phyloP scores from a whole-genome alignment of 768 basidiomycete genomes.

The Dioszegia crocea region DNA sequence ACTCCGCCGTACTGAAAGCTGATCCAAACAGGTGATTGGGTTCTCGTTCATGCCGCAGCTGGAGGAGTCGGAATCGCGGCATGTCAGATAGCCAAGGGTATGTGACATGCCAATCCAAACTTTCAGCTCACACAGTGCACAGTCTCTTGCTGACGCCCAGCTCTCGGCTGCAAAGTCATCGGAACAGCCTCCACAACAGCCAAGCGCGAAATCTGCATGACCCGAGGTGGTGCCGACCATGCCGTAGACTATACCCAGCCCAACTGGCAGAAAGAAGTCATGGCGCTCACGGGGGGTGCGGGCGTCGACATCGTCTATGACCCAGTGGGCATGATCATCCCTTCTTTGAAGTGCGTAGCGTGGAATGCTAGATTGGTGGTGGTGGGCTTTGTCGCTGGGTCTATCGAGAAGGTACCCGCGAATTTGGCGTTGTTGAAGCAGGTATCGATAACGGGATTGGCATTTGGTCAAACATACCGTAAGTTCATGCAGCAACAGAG shows the following conservation, averaged over 20 bases:
- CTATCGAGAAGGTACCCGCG: conserved; percentile 82
- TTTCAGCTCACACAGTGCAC: not conserved
- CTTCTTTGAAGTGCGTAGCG: conserved; percentile 74
- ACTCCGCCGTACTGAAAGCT: too few relatives aligned
- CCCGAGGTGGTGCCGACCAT: conserved; percentile 75
- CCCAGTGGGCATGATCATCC: conserved; percentile 59
- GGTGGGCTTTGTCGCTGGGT: conserved; percentile 84
- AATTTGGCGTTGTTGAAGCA: conserved; percentile 76
- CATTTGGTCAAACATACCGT: conserved; percentile 80
- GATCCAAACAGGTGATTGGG: conserved; percentile 66
- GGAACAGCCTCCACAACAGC: conserved; percentile 64
- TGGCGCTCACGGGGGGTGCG: conserved; percentile 72
- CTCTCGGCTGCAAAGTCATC: conserved; percentile 86
- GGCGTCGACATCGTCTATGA: conserved; percentile 61
- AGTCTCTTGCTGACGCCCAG: conserved; percentile 50
- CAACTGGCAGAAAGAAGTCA: conserved; percentile 81
- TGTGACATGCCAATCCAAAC: conserved; percentile 1
- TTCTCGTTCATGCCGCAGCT: conserved; percentile 90
- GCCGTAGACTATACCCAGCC: conserved; percentile 69
- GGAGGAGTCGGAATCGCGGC: conserved; percentile 92
- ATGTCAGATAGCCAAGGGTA: conserved; percentile 88
- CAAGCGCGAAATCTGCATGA: conserved; percentile 75
- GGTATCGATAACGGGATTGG: conserved; percentile 73
- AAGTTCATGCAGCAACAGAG: conserved; percentile 39
- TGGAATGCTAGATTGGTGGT: conserved; percentile 91